Evolutionary conservation across 2,329 filamentous ascomycete species (phyloP).

Genomic region (Xylariales sp.): DNA sequence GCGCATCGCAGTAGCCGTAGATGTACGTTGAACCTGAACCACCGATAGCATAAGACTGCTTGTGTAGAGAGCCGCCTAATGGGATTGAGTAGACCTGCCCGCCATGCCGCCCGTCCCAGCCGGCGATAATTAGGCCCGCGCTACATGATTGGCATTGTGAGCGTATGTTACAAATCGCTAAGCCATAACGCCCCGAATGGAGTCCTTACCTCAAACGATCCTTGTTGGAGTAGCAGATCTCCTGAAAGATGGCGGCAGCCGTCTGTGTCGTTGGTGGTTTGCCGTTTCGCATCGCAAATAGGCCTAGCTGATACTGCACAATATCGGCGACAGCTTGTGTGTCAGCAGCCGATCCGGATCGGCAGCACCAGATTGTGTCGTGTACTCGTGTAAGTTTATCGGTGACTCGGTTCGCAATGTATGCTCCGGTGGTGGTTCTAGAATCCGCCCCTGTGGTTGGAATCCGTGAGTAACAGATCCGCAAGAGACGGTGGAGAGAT

Average conservation of each 20-base stretch:
- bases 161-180: neutral
- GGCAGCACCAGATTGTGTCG: conserved; percentile 99
- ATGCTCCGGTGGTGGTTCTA: conserved; percentile 95
- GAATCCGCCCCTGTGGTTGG: conserved; percentile 80
- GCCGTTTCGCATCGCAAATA: conserved; percentile 91
- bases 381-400: conserved; percentile 99
- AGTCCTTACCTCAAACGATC: conserved; percentile 81
- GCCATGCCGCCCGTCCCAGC: conserved; percentile 93
- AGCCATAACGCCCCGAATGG: neutral
- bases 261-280: conserved; percentile 94
- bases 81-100: conserved; percentile 98
- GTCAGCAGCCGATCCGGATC: conserved; percentile 95
- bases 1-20: conserved; percentile 96
- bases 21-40: conserved; percentile 99
- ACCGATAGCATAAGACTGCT: conserved; percentile 94
- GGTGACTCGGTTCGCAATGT: conserved; percentile 98
- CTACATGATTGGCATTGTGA: conserved; percentile 59
- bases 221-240: conserved; percentile 98
- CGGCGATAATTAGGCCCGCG: conserved; percentile 97
- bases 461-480: conserved; percentile 32
- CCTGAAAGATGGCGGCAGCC: conserved; percentile 95
- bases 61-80: conserved; percentile 95
- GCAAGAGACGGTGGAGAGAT: neutral
- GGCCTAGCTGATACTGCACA: conserved; percentile 93
- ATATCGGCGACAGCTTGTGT: conserved; percentile 98